Percentiles rank a stretch among this genome's conserved stretches.
phyloP scores from a whole-genome alignment of 2,329 filamentous ascomycete genomes.

The Aureobasidium uvarum region DNA sequence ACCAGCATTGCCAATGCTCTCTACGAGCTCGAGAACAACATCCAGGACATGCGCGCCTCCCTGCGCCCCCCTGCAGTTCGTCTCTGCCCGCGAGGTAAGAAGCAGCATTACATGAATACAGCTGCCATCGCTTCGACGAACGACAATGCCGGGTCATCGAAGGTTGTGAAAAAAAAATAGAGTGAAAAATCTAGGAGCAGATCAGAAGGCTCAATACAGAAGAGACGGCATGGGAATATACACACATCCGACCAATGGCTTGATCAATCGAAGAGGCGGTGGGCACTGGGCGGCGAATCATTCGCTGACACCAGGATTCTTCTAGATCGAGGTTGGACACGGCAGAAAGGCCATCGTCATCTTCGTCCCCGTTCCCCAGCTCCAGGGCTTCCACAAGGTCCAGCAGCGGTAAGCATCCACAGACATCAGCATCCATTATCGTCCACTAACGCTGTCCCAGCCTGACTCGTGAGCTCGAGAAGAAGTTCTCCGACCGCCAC shows the following conservation, averaged over 20 bases:
- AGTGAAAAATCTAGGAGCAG: constrained; percentile 11
- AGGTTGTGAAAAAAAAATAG: constrained; percentile 14
- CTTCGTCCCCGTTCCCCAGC: constrained; percentile 99
- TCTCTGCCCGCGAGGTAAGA: constrained; percentile 99
- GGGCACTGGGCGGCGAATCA: constrained; percentile 55
- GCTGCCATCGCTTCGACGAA: constrained; percentile 24
- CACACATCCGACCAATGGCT: constrained; percentile 23
- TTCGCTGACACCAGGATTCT: constrained; percentile 57
- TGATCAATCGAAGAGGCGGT: constrained; percentile 50
- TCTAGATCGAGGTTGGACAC: constrained; percentile 98
- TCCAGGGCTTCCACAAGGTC: constrained; percentile 98
- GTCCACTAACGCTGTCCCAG: constrained; percentile 48
- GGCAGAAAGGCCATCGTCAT: constrained; percentile 99
- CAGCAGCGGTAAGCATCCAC: constrained; percentile 85
- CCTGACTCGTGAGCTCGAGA: constrained; percentile 99
- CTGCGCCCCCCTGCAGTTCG: constrained; percentile 98
- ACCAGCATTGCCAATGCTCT: constrained; percentile 94
- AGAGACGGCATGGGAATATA: constrained; percentile 10
- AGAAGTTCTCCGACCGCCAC: constrained; percentile 99
- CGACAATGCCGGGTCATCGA: constrained; percentile 23
- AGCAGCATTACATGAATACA: constrained; percentile 21
- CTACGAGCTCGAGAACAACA: constrained; percentile 99
- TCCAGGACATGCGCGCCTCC: constrained; percentile 92
- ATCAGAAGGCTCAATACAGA: constrained; percentile 13
- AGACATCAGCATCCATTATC: not conserved